A percentile compares a stretch with the other conserved stretches of the same genome.
phyloP scores from a whole-genome alignment of 2,329 filamentous ascomycete genomes.

The Cladophialophora yegresii region DNA sequence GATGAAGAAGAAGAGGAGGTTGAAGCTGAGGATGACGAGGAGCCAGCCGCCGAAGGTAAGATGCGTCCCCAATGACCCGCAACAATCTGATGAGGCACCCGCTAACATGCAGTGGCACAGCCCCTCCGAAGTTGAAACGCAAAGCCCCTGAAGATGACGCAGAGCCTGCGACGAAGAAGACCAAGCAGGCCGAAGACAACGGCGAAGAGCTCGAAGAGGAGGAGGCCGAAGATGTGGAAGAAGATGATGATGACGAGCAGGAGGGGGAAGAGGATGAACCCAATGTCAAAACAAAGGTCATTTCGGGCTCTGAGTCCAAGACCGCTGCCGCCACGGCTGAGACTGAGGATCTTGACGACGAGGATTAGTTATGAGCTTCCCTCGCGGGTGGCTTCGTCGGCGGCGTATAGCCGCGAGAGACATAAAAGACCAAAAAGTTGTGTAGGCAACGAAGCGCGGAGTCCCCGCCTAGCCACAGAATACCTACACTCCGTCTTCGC shows the following conservation, averaged over 20 bases:
- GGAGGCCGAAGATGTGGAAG: slow-evolving; percentile 30
- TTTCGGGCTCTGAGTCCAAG: slow-evolving; percentile 29
- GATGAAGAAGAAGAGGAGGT: slow-evolving; percentile 34
- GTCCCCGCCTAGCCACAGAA: not conserved
- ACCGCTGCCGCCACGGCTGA: slow-evolving; percentile 26
- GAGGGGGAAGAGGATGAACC: slow-evolving; percentile 28
- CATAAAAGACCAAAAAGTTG: slow-evolving; percentile 22
- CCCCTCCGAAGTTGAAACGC: slow-evolving; percentile 34
- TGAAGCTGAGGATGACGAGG: slow-evolving; percentile 30
- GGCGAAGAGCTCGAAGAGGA: slow-evolving; percentile 31
- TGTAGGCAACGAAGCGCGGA: not conserved
- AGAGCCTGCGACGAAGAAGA: slow-evolving; percentile 32
- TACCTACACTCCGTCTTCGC: not conserved
- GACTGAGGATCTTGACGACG: slow-evolving; percentile 32
- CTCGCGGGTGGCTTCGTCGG: slow-evolving; percentile 10
- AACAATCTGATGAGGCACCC: not conserved
- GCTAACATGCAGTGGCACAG: slow-evolving; percentile 14
- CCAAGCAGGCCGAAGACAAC: slow-evolving; percentile 26
- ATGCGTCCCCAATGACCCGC: not conserved
- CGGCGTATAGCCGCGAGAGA: slow-evolving; percentile 6
- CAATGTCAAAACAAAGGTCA: slow-evolving; percentile 35
- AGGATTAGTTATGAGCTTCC: slow-evolving; percentile 22
- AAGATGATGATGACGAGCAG: slow-evolving; percentile 27
- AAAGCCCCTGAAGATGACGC: slow-evolving; percentile 33
- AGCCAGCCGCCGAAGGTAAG: slow-evolving; percentile 31